phyloP scores from a whole-genome alignment of 257 asterid species.

The Ballota nigra region DNA sequence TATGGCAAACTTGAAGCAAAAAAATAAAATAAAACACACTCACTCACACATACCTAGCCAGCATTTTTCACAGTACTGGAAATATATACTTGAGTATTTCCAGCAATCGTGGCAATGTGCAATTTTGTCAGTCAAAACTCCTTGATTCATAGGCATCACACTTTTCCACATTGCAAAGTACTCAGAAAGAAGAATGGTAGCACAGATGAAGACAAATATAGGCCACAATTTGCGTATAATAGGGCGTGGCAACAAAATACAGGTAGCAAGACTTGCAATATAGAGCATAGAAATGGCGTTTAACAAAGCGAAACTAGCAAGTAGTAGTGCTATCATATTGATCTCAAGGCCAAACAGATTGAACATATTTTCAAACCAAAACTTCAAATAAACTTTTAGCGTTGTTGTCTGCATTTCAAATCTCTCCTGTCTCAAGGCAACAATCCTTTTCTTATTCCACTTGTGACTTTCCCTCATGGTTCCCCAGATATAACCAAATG shows the following conservation, averaged over 20 bases:
- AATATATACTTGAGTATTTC: conserved; percentile 60
- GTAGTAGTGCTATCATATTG: conserved; percentile 78
- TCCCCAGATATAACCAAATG: conserved; percentile 80
- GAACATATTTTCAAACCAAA: conserved; percentile 96
- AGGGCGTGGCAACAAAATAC: conserved; percentile 75
- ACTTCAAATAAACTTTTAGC: conserved; percentile 79
- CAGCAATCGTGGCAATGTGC: conserved; percentile 91
- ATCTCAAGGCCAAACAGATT: conserved; percentile 97
- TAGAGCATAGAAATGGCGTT: conserved; percentile 83
- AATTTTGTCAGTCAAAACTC: conserved; percentile 29
- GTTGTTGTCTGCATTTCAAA: conserved; percentile 84
- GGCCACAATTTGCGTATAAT: conserved; percentile 86
- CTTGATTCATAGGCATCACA: conserved; percentile 42
- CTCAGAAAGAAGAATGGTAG: conserved; percentile 72
- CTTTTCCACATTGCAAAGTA: conserved; percentile 89
- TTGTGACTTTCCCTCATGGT: conserved; percentile 73
- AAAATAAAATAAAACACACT: neutral
- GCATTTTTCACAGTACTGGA: conserved; percentile 66
- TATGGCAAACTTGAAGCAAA: conserved; percentile 2
- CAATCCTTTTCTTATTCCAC: conserved; percentile 75
- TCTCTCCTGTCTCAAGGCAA: conserved; percentile 81
- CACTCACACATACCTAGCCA: conserved; percentile 70
- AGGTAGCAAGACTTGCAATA: conserved; percentile 74
- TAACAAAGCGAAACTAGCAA: conserved; percentile 90
- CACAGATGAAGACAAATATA: conserved; percentile 64